These are phyloP conservation scores for Acacia acuminata DNA, from an alignment of 306 rosid species.

Conservation along the genomic window DNA sequence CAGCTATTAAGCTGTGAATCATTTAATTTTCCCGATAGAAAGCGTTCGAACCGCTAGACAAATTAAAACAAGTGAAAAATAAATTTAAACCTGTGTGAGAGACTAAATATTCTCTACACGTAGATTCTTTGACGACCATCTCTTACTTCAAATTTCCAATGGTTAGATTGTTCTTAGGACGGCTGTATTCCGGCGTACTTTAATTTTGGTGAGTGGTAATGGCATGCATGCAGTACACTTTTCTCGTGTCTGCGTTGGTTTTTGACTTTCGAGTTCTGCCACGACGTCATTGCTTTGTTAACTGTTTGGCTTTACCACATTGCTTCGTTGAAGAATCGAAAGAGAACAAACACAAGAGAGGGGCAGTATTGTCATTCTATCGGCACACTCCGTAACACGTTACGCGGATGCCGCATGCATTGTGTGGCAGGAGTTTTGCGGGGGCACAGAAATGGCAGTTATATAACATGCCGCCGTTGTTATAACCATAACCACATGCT, in stretches of 20 bases:
- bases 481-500: not conserved
- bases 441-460: not conserved
- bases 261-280: not conserved
- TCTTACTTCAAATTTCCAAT: constrained; percentile 4
- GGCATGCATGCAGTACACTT: constrained; percentile 20
- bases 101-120: constrained; percentile 15
- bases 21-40: not conserved
- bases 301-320: not conserved
- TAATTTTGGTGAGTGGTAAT: not conserved
- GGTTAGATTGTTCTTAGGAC: constrained; percentile 10
- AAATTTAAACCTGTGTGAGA: constrained; percentile 26
- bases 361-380: not conserved
- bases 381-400: not conserved
- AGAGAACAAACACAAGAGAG: not conserved
- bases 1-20: constrained; percentile 2
- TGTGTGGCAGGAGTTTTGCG: not conserved
- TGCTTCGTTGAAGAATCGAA: not conserved
- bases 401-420: not conserved
- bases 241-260: constrained; percentile 21
- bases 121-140: not conserved
- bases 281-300: not conserved
- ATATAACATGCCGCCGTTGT: not conserved
- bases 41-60: too few relatives aligned
- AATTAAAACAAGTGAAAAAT: not conserved
- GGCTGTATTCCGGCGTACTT: not conserved